These are phyloP conservation scores for Allium fistulosum DNA, from an alignment of 106 monocot genomes.

Conservation along the genomic window DNA sequence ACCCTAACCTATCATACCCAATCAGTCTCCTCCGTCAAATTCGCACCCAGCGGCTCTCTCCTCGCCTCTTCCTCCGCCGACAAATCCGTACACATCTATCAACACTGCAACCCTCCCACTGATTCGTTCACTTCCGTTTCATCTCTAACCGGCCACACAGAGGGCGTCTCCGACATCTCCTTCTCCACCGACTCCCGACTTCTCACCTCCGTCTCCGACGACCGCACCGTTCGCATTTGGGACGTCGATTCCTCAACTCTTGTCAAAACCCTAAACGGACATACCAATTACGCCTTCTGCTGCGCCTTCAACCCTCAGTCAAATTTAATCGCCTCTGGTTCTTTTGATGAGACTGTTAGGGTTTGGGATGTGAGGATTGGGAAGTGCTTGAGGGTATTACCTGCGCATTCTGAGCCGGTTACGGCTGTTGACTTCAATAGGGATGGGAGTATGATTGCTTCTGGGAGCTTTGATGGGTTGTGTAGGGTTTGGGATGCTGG, in stretches of 20 bases:
- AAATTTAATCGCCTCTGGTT: slow-evolving; percentile 55
- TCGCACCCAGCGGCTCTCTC: background rate
- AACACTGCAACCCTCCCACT: background rate
- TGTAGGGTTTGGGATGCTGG: slow-evolving; percentile 49
- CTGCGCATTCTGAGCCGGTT: slow-evolving; percentile 52
- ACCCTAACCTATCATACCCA: slow-evolving; percentile 12
- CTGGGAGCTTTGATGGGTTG: slow-evolving; percentile 51
- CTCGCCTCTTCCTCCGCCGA: background rate
- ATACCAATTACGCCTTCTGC: slow-evolving; percentile 57
- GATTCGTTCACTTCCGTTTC: slow-evolving; percentile 8
- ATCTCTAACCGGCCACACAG: slow-evolving; percentile 36
- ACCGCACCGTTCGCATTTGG: slow-evolving; percentile 49
- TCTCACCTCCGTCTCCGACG: slow-evolving; percentile 51
- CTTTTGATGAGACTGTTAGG: slow-evolving; percentile 56
- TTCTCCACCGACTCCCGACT: slow-evolving; percentile 45
- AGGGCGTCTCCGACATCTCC: slow-evolving; percentile 46
- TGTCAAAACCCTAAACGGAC: slow-evolving; percentile 35
- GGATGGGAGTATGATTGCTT: slow-evolving; percentile 43
- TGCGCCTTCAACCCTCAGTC: slow-evolving; percentile 56
- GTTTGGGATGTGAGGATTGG: slow-evolving; percentile 52
- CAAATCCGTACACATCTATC: background rate
- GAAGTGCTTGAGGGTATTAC: slow-evolving; percentile 44
- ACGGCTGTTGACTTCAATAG: slow-evolving; percentile 52
- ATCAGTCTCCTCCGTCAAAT: slow-evolving; percentile 6
- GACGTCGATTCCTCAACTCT: slow-evolving; percentile 21